Conservation (phyloP, 768 basidiomycete genomes). For the Auriscalpium orientale region DNA sequence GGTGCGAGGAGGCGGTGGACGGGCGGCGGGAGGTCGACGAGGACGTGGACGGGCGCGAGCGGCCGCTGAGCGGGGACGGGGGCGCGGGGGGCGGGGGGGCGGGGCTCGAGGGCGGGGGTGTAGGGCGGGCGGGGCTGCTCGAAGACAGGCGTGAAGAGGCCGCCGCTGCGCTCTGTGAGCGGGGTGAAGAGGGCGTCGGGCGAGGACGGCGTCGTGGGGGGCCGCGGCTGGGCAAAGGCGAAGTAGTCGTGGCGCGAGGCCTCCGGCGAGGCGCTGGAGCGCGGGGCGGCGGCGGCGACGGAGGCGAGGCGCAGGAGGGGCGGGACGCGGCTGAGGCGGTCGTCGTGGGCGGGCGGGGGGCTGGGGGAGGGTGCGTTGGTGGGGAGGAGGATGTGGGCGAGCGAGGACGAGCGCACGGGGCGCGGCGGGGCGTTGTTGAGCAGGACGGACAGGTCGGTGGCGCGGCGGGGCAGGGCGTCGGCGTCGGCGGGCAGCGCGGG, state of each 20-base stretch:
- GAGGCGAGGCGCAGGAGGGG: constrained; percentile 7
- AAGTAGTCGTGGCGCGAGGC: not conserved
- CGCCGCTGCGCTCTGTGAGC: not conserved
- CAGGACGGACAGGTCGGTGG: constrained; percentile 70
- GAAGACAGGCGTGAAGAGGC: constrained; percentile 10
- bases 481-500: constrained; percentile 30
- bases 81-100: no score
- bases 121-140: constrained; percentile 8
- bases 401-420: constrained; percentile 13
- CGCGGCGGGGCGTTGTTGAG: constrained; percentile 52
- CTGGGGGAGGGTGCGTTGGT: constrained; percentile 10
- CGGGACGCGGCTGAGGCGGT: constrained; percentile 11
- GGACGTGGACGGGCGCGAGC: constrained; percentile 15
- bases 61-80: constrained; percentile 8
- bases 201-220: constrained; percentile 4
- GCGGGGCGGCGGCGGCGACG: not conserved
- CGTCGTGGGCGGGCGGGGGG: constrained; percentile 14
- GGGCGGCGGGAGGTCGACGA: constrained; percentile 12
- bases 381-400: constrained; percentile 18
- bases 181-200: constrained; percentile 12
- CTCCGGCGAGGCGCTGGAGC: constrained; percentile 1
- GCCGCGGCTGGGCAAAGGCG: not conserved
- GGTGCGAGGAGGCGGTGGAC: constrained; percentile 6
- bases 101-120: constrained; percentile 11
- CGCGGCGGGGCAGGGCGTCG: constrained; percentile 40